These are phyloP conservation scores for Excoecaria cochinchinensis DNA, from an alignment of 345 rosid species.

Conservation along the genomic window DNA sequence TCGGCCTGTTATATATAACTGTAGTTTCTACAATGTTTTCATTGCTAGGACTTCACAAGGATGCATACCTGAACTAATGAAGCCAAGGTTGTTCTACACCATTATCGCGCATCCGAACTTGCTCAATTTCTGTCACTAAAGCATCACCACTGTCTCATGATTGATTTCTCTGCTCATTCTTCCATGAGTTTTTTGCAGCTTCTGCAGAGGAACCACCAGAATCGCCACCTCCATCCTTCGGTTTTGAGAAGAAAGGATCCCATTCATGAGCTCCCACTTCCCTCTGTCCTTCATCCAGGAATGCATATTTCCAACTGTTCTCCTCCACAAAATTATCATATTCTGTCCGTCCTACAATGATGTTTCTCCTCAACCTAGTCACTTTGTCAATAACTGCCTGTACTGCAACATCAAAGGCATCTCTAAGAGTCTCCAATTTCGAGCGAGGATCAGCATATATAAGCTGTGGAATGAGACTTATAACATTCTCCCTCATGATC, in stretches of 20 bases:
- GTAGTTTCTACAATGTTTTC: conserved; percentile 19
- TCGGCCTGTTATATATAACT: conserved; percentile 10
- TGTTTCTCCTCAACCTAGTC: conserved; percentile 76
- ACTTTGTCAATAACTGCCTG: conserved; percentile 77
- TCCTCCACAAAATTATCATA: conserved; percentile 81
- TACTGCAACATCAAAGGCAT: conserved; percentile 82
- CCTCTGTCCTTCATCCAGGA: conserved; percentile 77
- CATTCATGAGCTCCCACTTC: conserved; percentile 78
- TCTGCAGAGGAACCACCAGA: conserved; percentile 54
- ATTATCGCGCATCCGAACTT: not conserved
- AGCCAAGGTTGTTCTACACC: conserved; percentile 9
- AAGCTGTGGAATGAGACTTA: conserved; percentile 63
- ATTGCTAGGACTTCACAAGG: conserved; percentile 9
- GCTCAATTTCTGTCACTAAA: conserved; percentile 11
- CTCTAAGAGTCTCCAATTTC: conserved; percentile 55
- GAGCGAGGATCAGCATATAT: conserved; percentile 81
- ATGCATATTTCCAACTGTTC: conserved; percentile 86
- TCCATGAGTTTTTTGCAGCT: conserved; percentile 85
- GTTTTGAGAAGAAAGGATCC: conserved; percentile 95
- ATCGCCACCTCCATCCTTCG: conserved; percentile 53
- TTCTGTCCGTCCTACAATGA: conserved; percentile 64
- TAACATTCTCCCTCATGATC: conserved; percentile 72
- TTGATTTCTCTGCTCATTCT: conserved; percentile 72
- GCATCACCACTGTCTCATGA: conserved; percentile 22
- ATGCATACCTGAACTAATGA: conserved; percentile 9